A percentile compares a stretch with the other conserved stretches of the same genome.
Conservation (phyloP, 2,329 filamentous ascomycete genomes). For the Penicillium sp. region DNA sequence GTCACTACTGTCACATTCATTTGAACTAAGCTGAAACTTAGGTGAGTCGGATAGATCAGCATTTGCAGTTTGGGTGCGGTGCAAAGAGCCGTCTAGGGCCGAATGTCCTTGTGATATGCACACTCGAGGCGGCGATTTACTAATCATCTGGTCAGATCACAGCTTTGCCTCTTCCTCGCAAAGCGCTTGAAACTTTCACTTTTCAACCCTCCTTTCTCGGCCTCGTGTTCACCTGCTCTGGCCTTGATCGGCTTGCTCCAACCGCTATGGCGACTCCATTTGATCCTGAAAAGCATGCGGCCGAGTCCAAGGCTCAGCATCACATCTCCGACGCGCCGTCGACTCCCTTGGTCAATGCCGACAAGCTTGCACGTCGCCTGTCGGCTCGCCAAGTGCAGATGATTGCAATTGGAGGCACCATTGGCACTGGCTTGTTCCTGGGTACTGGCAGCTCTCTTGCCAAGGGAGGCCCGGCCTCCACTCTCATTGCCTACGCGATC, state of each 20-base stretch:
- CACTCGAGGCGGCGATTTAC: too few species aligned
- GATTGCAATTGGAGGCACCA: constrained; percentile 51
- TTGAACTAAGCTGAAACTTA: too few species aligned
- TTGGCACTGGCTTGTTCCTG: constrained; percentile 55
- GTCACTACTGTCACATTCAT: neutral
- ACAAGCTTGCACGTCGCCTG: constrained; percentile 50
- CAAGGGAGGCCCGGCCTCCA: constrained; percentile 54
- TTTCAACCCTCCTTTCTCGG: too few species aligned
- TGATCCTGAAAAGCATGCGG: constrained; percentile 23
- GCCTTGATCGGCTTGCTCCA: too few species aligned
- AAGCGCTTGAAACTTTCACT: too few species aligned
- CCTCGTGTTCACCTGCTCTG: too few species aligned
- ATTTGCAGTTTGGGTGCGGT: too few species aligned
- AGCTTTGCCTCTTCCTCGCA: too few species aligned
- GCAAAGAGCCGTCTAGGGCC: too few species aligned
- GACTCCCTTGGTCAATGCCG: constrained; percentile 30
- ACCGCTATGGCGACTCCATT: constrained; percentile 9
- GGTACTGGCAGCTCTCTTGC: constrained; percentile 56
- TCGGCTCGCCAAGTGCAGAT: constrained; percentile 61
- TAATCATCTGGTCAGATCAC: too few species aligned
- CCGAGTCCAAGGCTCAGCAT: constrained; percentile 10
- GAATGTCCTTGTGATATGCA: too few species aligned
- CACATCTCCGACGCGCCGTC: constrained; percentile 8
- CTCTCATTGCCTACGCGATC: constrained; percentile 53
- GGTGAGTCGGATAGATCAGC: too few species aligned